Evolutionary conservation across 2,329 filamentous ascomycete genomes (phyloP).

Genomic region (Cordyceps cateniannulata): DNA sequence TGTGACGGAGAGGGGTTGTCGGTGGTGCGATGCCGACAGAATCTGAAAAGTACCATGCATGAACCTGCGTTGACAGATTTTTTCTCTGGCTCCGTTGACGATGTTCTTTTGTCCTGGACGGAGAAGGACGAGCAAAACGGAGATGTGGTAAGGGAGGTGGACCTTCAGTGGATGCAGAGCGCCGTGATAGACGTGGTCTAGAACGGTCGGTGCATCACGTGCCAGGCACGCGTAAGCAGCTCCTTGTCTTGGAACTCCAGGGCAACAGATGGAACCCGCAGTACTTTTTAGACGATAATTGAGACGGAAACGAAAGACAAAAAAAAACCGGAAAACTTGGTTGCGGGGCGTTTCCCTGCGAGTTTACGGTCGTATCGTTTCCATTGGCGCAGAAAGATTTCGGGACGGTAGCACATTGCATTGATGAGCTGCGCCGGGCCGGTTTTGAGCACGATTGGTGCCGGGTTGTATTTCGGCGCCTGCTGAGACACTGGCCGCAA

Average conservation of each 20-base stretch:
- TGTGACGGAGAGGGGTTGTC: not conserved
- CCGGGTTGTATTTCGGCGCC: not conserved
- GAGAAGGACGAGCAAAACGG: not conserved
- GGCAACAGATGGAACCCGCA: not conserved
- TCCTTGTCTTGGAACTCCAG: not conserved
- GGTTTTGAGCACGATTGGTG: not conserved
- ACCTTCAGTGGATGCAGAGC: not conserved
- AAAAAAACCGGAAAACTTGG: not conserved
- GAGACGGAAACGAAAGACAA: not conserved
- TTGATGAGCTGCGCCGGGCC: not conserved
- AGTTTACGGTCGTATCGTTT: not conserved
- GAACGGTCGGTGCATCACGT: constrained; percentile 11
- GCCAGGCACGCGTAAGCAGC: constrained; percentile 8
- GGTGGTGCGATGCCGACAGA: no score
- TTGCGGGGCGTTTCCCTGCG: not conserved
- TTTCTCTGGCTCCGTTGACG: not conserved
- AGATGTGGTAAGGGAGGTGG: not conserved
- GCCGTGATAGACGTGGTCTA: constrained; percentile 10
- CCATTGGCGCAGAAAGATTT: not conserved
- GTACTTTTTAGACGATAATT: not conserved
- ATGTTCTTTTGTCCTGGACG: not conserved
- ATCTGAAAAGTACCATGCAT: not conserved
- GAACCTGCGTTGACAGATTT: not conserved
- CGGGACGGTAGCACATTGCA: not conserved
- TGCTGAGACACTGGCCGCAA: not conserved